phyloP scores from a whole-genome alignment of 2,329 filamentous ascomycete species.

The Metarhizium brunneum region DNA sequence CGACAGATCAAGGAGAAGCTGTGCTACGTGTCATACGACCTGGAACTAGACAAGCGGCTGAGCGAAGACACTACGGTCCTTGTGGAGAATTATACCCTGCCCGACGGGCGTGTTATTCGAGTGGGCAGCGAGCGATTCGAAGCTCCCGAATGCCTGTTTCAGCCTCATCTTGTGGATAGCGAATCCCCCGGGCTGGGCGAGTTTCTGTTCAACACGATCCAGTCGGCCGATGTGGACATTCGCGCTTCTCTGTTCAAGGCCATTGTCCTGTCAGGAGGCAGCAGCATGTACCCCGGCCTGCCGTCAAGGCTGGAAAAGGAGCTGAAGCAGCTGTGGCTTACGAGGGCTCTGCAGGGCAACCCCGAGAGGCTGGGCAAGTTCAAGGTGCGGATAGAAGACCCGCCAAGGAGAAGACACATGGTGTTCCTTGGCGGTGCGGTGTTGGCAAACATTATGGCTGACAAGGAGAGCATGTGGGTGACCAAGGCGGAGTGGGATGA shows the following conservation, averaged over 20 bases:
- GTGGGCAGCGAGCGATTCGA: conserved; percentile 97
- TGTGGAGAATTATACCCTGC: conserved; percentile 94
- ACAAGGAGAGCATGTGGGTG: conserved; percentile 99
- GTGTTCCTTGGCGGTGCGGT: conserved; percentile 98
- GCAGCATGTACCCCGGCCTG: conserved; percentile 97
- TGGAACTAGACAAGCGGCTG: conserved; percentile 89
- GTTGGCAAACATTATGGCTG: conserved; percentile 96
- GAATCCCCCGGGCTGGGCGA: conserved; percentile 96
- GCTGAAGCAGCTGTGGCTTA: conserved; percentile 96
- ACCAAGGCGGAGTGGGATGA: conserved; percentile 96
- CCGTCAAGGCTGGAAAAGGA: conserved; percentile 96
- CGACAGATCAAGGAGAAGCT: conserved; percentile 99
- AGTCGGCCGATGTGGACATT: conserved; percentile 90
- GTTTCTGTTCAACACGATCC: conserved; percentile 98
- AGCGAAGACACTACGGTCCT: conserved; percentile 96
- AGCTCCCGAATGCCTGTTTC: conserved; percentile 95
- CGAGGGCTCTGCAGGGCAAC: conserved; percentile 79
- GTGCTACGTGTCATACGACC: conserved; percentile 97
- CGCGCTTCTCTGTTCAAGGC: conserved; percentile 92
- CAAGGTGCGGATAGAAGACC: conserved; percentile 98
- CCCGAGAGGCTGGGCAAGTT: conserved; percentile 96
- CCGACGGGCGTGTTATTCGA: conserved; percentile 90
- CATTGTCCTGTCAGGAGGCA: conserved; percentile 90
- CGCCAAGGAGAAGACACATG: conserved; percentile 92
- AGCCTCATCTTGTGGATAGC: conserved; percentile 94